Conservation (phyloP, 108 stramenopile genomes). For the Parietichytrium sp. region DNA sequence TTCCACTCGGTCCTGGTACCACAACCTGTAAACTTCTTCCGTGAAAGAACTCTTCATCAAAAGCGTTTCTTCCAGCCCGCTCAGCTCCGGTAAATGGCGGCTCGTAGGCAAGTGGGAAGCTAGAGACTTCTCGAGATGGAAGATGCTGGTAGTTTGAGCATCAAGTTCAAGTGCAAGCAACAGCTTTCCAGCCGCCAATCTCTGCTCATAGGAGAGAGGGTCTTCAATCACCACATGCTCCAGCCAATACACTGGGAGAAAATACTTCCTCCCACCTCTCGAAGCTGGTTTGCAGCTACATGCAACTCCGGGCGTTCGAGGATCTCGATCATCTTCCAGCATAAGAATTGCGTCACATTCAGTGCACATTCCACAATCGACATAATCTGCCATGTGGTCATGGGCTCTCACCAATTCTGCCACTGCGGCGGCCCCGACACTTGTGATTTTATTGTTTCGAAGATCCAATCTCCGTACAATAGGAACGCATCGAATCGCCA, state of each 20-base stretch:
- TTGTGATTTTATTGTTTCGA: conserved; percentile 3
- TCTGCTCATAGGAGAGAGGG: neutral
- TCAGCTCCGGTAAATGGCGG: no score
- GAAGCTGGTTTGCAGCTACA: conserved; percentile 5
- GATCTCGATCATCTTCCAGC: neutral
- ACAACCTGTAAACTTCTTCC: neutral
- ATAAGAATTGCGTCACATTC: neutral
- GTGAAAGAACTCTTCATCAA: neutral
- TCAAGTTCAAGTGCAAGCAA: conserved; percentile 5
- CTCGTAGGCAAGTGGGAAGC: neutral
- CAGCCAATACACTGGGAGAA: conserved; percentile 14
- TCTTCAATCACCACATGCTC: conserved; percentile 33
- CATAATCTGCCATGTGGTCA: neutral
- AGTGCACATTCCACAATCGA: neutral
- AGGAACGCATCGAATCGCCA: conserved; percentile 1
- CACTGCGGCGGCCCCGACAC: neutral
- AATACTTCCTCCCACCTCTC: neutral
- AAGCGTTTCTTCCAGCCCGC: neutral
- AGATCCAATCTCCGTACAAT: neutral
- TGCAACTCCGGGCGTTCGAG: neutral
- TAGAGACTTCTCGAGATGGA: no score
- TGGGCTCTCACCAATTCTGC: neutral
- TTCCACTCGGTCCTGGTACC: neutral
- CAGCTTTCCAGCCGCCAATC: neutral
- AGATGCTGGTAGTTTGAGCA: neutral